Evolutionary conservation across 495 filamentous ascomycete species (phyloP).

Genomic region (Penicillium desertorum): DNA sequence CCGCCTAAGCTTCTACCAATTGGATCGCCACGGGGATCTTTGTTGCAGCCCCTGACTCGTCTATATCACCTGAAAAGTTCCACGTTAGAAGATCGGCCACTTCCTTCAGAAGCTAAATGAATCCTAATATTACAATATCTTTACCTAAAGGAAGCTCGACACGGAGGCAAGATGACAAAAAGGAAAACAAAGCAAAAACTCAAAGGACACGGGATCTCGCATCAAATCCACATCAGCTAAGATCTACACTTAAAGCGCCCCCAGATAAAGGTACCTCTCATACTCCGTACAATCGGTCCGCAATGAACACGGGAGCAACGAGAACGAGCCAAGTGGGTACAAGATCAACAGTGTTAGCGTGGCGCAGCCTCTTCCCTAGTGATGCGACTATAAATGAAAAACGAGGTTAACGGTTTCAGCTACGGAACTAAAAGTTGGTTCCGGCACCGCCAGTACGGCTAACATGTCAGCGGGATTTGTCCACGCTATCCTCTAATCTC

Average conservation of each 20-base stretch:
- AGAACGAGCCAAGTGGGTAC: background rate
- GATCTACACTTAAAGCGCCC: slow-evolving; percentile 1
- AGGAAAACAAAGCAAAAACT: background rate
- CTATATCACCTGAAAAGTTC: background rate
- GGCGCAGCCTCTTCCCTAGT: background rate
- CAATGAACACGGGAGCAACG: background rate
- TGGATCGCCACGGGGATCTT: slow-evolving; percentile 19
- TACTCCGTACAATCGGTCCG: too few relatives aligned
- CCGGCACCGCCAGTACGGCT: too few relatives aligned
- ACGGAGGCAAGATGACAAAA: background rate
- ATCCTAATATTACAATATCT: background rate
- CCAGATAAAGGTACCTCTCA: background rate
- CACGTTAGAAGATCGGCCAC: background rate
- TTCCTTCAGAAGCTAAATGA: background rate
- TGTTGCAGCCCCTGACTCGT: slow-evolving; percentile 25
- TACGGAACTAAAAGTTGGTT: too few relatives aligned
- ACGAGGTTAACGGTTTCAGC: too few relatives aligned
- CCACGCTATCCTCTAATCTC: too few relatives aligned
- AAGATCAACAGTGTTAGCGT: background rate
- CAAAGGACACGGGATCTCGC: slow-evolving; percentile 6
- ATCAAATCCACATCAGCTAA: background rate
- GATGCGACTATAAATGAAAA: too few relatives aligned
- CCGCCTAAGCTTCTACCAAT: slow-evolving; percentile 5
- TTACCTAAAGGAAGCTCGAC: background rate
- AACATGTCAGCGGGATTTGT: too few relatives aligned